Percentiles rank a stretch among this genome's conserved stretches.
These are phyloP conservation scores for Mortierella sp. DNA, from an alignment of 371 early-diverging fungal species.

Conservation along the genomic window DNA sequence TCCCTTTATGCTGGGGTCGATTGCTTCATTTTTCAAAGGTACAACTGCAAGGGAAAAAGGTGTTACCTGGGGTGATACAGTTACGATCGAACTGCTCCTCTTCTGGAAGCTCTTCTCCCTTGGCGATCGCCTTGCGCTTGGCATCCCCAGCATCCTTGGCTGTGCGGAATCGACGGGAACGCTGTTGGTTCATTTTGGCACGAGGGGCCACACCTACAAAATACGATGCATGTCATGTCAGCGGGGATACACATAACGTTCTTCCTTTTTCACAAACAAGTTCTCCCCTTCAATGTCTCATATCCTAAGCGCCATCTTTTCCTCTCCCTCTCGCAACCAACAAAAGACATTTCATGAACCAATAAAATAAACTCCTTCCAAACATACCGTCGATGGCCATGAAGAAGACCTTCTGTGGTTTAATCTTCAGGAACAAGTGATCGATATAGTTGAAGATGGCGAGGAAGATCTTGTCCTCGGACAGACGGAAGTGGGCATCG, in stretches of 20 bases:
- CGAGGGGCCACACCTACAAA: slow-evolving; percentile 94
- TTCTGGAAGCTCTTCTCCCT: slow-evolving; percentile 79
- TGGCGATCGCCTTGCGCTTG: slow-evolving; percentile 67
- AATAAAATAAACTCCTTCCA: neutral
- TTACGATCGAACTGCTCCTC: slow-evolving; percentile 96
- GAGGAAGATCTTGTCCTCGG: slow-evolving; percentile 95
- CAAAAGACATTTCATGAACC: neutral
- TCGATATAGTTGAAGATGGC: slow-evolving; percentile 98
- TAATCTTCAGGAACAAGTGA: slow-evolving; percentile 90
- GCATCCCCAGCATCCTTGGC: slow-evolving; percentile 89
- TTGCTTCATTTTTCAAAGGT: neutral
- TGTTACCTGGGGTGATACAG: slow-evolving; percentile 98
- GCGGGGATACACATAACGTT: neutral
- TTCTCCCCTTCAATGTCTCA: neutral
- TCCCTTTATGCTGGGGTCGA: neutral
- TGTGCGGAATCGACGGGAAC: slow-evolving; percentile 96
- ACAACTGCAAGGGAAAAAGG: neutral
- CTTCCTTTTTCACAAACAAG: neutral
- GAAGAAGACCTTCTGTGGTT: slow-evolving; percentile 96
- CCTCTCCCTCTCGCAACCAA: neutral
- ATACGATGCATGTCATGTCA: neutral
- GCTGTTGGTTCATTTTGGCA: slow-evolving; percentile 99
- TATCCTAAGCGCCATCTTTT: neutral
- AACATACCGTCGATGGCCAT: slow-evolving; percentile 94
- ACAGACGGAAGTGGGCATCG: slow-evolving; percentile 77